Evolutionary conservation across 768 basidiomycete species (phyloP), one percentile per base, ranked within the genome.

Genomic region (Clavaria fumosa): DNA sequence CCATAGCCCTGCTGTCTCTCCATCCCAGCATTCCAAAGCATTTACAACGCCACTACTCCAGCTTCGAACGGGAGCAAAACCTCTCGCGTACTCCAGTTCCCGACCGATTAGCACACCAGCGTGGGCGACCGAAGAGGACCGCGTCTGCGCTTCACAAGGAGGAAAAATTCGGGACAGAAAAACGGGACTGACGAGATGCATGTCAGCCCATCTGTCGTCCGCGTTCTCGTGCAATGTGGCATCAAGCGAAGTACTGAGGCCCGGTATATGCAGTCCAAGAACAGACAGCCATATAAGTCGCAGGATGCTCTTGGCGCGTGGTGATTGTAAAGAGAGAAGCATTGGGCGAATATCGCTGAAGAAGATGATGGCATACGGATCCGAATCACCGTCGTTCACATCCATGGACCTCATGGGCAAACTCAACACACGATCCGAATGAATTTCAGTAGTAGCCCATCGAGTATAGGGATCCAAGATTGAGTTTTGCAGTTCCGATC

Each of bases 351-450:
- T 66, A 48, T 89, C 85, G 23, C 69, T 63, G 52, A 89, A 79
- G 11, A 89, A 56, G 22, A 88, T 66, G 3, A 67, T 72, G 2
- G 73, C 61, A 48, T 81, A 84, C 4, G 84, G 85, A 51, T 89
- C 85, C 12, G 58, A 51, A 14, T 40, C 23, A 4, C 58, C 58
- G 4, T 67, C 62, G n/a, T n/a, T n/a, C n/a, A n/a, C n/a, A 40
- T 75, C 62, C 5, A 58, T 56, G 2, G 75, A 71, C 34, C 75
- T 71, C 5, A 62, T 53, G n/a, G 82, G 73, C 2, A 75, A 47
- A 27, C 54, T 49, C 15, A 55, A 53, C 18, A 41, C 45, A 18
- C 49, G 48, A 45, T 85, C 83, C 18, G 57, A 52, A 14, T 47
- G 48, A n/a, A 51, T 41, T 54, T 88, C 84, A 20, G 63, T 63